Evolutionary conservation across 768 basidiomycete species (phyloP).

Genomic region (Podaxis sp.): DNA sequence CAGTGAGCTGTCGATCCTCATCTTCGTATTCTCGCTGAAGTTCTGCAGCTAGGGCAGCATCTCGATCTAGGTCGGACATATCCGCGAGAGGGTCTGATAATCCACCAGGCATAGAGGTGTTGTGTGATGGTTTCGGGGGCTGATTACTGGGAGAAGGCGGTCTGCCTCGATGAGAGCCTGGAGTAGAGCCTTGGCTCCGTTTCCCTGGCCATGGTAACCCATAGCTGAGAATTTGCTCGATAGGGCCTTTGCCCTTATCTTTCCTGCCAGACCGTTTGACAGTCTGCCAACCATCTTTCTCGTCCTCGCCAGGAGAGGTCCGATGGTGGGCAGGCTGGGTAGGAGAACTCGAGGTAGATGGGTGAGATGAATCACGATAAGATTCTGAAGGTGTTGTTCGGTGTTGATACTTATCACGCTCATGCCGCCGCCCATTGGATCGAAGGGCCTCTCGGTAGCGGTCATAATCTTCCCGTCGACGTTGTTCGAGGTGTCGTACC

Average conservation of each 20-base stretch:
- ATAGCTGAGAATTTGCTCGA: neutral
- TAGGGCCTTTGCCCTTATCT: conserved; percentile 2
- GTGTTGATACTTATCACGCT: neutral
- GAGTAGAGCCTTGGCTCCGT: neutral
- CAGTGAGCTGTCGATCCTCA: conserved; percentile 1
- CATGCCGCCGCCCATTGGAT: neutral
- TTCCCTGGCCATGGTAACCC: neutral
- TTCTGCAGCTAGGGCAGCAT: conserved; percentile 8
- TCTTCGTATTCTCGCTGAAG: conserved; percentile 9
- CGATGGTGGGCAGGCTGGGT: conserved; percentile 1
- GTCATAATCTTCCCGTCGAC: conserved; percentile 11
- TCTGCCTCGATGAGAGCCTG: neutral
- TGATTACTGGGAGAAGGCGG: neutral
- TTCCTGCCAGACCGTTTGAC: conserved; percentile 6
- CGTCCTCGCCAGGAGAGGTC: neutral
- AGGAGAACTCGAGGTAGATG: neutral
- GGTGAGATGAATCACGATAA: neutral
- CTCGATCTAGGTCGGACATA: neutral
- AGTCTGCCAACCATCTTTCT: conserved; percentile 10
- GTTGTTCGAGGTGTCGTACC: conserved; percentile 1
- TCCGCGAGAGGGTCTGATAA: neutral
- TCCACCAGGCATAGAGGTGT: conserved; percentile 1
- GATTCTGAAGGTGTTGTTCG: neutral
- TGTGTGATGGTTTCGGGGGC: neutral
- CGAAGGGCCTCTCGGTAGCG: neutral